Base-by-base conservation (phyloP, 2,329 filamentous ascomycete species). In the Beauveria sp. region DNA sequence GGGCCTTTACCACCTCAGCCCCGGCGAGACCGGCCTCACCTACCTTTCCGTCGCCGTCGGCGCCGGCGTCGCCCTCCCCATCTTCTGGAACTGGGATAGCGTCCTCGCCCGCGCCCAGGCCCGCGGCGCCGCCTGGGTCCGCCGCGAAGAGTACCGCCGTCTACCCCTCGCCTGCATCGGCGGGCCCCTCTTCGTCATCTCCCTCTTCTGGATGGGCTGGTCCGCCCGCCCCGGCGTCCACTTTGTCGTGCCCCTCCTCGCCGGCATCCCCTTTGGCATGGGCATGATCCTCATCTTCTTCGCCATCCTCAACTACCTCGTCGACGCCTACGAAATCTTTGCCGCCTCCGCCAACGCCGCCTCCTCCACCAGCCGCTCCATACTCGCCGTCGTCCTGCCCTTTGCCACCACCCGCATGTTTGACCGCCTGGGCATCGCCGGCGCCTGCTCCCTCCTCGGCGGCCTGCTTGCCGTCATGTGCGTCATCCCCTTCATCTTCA, bases 311-410 rank as follows among this genome's bases (percentile, higher is more conserved):
- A 87, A 86, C 66, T 88, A 88, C 67, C 76, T 87, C 16, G 85
- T 82, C 38, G 86, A 88, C 66, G 85, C 86, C n/a, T 89, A 89
- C 71, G 81, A 85, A 65, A 79, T 85, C 51, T 88, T 83, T 66
- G 84, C 85, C 53, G 86, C 87, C 69, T 86, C 87, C 24, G 93
- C 90, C 69, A 98, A 82, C 50, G 93, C 95, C 70, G 88, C 79
- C 58, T 96, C 77, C 76, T 98, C 95, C 61, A 96, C 75, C 75
- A 96, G 90, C 1, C 93, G 95, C 60, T 95, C 95, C 89, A 91
- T 98, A 72, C 96, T 93, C 1, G 91, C 92, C 50, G 93, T 96
- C 0, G 73, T 86, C 1, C 75, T 88, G 51, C 85, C 86, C 4
- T 74, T 88, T 20, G 80, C 80, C 12, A 79, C 80, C 3, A 71